Percentiles rank a stretch among this genome's conserved stretches.
Conservation (phyloP, 306 rosid genomes). For the Pachyrhizus erosus region DNA sequence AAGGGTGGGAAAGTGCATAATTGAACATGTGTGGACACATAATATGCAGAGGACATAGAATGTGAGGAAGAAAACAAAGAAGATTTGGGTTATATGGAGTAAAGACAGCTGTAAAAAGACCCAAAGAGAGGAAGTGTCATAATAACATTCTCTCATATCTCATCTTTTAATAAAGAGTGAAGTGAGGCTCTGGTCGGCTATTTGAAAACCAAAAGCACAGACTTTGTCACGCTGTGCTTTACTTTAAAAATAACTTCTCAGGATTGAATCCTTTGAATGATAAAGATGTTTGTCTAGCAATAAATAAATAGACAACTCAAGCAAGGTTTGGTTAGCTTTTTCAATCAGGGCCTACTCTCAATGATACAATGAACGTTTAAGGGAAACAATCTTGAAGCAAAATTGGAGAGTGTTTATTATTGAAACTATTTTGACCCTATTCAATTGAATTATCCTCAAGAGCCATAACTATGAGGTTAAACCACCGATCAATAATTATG, state of each 20-base stretch:
- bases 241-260: conserved; percentile 13
- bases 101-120: conserved; percentile 68
- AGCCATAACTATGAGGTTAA: not conserved
- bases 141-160: conserved; percentile 45
- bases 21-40: conserved; percentile 53
- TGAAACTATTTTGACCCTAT: not conserved
- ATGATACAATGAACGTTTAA: not conserved
- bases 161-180: conserved; percentile 46
- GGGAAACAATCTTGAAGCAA: not conserved
- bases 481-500: not conserved
- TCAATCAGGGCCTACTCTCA: not conserved
- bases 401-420: not conserved
- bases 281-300: conserved; percentile 13
- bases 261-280: conserved; percentile 19
- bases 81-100: conserved; percentile 22
- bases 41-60: conserved; percentile 54
- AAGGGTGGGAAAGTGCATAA: conserved; percentile 49
- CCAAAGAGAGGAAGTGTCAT: conserved; percentile 43
- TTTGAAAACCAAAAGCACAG: conserved; percentile 29
- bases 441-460: not conserved
- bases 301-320: not conserved
- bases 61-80: conserved; percentile 51
- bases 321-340: conserved; percentile 14
- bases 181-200: conserved; percentile 27
- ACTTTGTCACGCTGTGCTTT: conserved; percentile 15